These are phyloP conservation scores for Keithomyces neogunnii DNA, from an alignment of 2,329 filamentous ascomycete species.

Conservation along the genomic window DNA sequence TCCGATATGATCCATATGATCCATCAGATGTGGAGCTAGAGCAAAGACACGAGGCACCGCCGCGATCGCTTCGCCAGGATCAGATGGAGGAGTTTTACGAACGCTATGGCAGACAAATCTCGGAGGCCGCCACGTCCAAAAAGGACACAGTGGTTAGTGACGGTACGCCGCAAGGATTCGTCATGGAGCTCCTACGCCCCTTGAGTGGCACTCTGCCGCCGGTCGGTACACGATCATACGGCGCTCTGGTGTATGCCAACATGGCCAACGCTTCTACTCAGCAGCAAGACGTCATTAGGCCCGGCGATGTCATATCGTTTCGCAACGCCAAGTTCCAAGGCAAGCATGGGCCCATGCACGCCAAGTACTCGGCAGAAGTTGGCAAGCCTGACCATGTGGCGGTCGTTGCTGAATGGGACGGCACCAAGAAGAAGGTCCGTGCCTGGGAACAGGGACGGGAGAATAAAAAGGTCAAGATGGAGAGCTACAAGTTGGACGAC, in stretches of 20 bases:
- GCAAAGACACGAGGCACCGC: constrained; percentile 80
- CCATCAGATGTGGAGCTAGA: constrained; percentile 65
- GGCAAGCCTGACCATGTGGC: constrained; percentile 85
- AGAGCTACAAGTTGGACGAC: constrained; percentile 92
- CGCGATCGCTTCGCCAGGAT: constrained; percentile 76
- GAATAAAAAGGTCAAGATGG: constrained; percentile 84
- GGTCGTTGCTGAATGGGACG: constrained; percentile 93
- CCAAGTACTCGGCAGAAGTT: constrained; percentile 83
- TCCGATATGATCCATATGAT: constrained; percentile 68
- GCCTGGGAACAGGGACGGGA: constrained; percentile 94
- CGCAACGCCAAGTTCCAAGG: constrained; percentile 93
- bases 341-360: constrained; percentile 90
- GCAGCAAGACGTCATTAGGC: constrained; percentile 85
- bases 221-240: constrained; percentile 82
- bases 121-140: constrained; percentile 58
- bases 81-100: constrained; percentile 83
- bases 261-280: constrained; percentile 87
- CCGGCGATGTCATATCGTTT: constrained; percentile 87
- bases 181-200: constrained; percentile 71
- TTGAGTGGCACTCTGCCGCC: constrained; percentile 68
- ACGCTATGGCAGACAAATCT: constrained; percentile 70
- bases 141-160: constrained; percentile 79
- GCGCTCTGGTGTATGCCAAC: constrained; percentile 88
- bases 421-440: constrained; percentile 93
- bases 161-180: constrained; percentile 67